Percentiles rank a stretch among this genome's conserved stretches.
Evolutionary conservation across 257 asterid genomes (phyloP).

Genomic region (Solanum neorickii): DNA sequence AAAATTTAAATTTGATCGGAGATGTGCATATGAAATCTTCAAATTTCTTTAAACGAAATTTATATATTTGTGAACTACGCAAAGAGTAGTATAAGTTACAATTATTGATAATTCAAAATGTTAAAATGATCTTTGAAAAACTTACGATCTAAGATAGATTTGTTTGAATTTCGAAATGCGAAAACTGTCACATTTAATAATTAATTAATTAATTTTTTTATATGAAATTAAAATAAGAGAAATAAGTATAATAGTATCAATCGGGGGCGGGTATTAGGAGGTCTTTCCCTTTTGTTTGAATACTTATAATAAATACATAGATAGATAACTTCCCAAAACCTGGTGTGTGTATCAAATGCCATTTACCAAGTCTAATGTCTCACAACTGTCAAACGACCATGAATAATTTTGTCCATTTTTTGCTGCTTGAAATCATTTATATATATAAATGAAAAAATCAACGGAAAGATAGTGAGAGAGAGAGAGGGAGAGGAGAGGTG

Average conservation of each 20-base stretch:
- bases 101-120: too few species aligned
- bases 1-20: too few species aligned
- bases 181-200: too few species aligned
- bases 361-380: not conserved
- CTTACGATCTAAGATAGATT: too few species aligned
- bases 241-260: too few species aligned
- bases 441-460: not conserved
- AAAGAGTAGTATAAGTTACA: too few species aligned
- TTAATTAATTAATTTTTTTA: too few species aligned
- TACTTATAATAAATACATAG: not conserved
- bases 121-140: too few species aligned
- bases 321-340: not conserved
- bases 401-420: not conserved
- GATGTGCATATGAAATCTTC: too few species aligned
- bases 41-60: too few species aligned
- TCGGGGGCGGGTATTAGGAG: not conserved
- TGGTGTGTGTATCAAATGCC: not conserved
- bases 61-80: too few species aligned
- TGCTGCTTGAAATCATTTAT: not conserved
- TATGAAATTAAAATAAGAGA: not conserved
- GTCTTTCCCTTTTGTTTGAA: not conserved
- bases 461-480: not conserved
- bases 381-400: not conserved
- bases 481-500: not conserved
- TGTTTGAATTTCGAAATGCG: too few species aligned